Evolutionary conservation across 805 yeast genomes (phyloP).

Genomic region (Kregervanrija fluxuum): DNA sequence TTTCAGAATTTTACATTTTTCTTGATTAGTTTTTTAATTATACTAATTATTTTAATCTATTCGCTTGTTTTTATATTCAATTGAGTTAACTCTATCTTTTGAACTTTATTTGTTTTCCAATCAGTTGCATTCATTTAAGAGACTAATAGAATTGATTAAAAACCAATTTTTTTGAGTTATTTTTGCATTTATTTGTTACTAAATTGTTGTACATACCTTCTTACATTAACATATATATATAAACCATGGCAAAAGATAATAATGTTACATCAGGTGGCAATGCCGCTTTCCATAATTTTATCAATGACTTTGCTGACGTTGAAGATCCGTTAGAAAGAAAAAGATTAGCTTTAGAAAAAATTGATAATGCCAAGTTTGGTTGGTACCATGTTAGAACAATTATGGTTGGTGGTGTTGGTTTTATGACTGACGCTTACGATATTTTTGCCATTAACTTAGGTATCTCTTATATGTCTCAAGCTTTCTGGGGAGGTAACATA

Average conservation of each 20-base stretch:
- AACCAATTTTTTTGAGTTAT: neutral
- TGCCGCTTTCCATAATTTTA: conserved; percentile 77
- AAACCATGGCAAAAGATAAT: neutral
- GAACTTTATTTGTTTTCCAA: too few species aligned
- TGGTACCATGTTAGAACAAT: conserved; percentile 82
- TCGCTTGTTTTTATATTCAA: too few species aligned
- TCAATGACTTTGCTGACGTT: conserved; percentile 72
- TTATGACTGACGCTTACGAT: conserved; percentile 89
- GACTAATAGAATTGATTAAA: too few species aligned
- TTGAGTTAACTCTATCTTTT: too few species aligned
- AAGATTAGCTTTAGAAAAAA: conserved; percentile 76
- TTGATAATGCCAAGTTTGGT: conserved; percentile 72
- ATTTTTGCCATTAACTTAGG: conserved; percentile 85
- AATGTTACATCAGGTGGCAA: conserved; percentile 62
- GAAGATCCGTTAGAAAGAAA: conserved; percentile 84
- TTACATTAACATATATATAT: too few species aligned
- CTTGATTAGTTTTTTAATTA: too few species aligned
- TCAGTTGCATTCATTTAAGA: too few species aligned
- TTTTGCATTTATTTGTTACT: neutral
- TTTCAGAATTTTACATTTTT: too few species aligned
- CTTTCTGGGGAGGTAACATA: conserved; percentile 54
- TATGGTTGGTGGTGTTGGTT: conserved; percentile 90
- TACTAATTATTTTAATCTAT: too few species aligned
- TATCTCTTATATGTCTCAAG: conserved; percentile 69
- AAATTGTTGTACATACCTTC: too few species aligned